Base-by-base conservation (phyloP, 139 green algal species). In the Asterochloris sp. region DNA sequence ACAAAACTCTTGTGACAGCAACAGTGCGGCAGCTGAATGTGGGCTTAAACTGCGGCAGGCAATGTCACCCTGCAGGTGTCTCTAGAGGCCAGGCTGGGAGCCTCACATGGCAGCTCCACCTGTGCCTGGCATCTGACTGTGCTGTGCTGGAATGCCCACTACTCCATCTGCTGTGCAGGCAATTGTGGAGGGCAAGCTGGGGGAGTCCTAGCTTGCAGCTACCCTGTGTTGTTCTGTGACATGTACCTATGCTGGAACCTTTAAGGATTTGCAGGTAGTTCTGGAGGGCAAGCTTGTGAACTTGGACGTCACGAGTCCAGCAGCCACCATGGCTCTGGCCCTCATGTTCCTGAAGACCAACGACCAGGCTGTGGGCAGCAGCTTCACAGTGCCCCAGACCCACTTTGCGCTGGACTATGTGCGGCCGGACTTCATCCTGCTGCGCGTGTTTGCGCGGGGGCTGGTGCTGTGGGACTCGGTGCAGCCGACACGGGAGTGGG, bases 271-370 rank as follows among this genome's bases (percentile, higher is more conserved):
- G 62, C 84, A 95, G 83, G 87, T 95, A 64, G 93, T 99, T 26
- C 78, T 98, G 82, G 95, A 99, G 84, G 87, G 90, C 15, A 84
- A 87, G 17, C 84, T 91, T 67, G 78, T 95, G 19, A 98, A 99
- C 86, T 80, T 96, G 47, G 90, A 94, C 13, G 88, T 98, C 14
- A 98, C 92, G 23, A 88, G 90, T 11, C 96, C 96, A 13, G 96
- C 90, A 21, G 95, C 97, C 15, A 95, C 91, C 0, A 76, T 98
- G 24, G 96, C 97, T 0, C 92, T 99, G 21, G 91, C 85, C 13
- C 91, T 99, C 27, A 97, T 98, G 89, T 97, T 93, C 89, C 89
- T 98, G 15, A 89, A 94, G 76, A 97, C 94, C 15, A 92, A 95
- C 74, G 90, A 98, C 83, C 84, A 82, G 1, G 78, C 80, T 10